Evolutionary conservation across 2,329 filamentous ascomycete species (phyloP), one percentile per base, ranked within the genome.

Genomic region (Colletotrichum paranaense): DNA sequence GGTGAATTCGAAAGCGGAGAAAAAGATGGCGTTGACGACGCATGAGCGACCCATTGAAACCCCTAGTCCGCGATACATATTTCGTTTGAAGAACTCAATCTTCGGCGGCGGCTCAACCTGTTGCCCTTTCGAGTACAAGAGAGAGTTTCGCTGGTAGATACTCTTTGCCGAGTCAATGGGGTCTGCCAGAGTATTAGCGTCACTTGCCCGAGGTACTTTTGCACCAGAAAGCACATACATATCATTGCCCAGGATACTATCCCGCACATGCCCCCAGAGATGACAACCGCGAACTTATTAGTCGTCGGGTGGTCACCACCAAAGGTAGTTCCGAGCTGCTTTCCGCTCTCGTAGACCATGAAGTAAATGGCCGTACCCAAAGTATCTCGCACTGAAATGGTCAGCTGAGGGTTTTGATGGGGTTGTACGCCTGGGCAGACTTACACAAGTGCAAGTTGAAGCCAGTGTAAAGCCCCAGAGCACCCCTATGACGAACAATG

Each of bases 11-110:
- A 97, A 97, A 52, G 92, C 93, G 56, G 93, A 95, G 84, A 97
- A 97, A 87, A 97, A 97, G 78, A 97, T 93, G 76, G 94, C 94
- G 81, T 97, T 97, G 77, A 97, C 92, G 65, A 94, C 87, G 78
- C 93, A 95, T 14, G 94, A 95, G 68, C 94, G 91, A 76, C 91
- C 89, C 91, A 97, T 95, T 49, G 93, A 95, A 30, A 97, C 94
- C 26, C 92, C 93, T 3, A 97, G 87, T 35, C 94, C 94, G 77
- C 94, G 91, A 83, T 97, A 97, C 91, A 95, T 95, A 75, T 92
- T 90, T 67, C 87, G 87, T 78, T 93, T 91, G 83, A 95, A 93
- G 82, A 95, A 95, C 73, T 93, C 88, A 72, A 97, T 95, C 81
- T 92, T 93, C 11, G 94, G 93, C 26, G 89, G 87, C 62, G 90